A percentile compares a stretch with the other conserved stretches of the same genome.
Evolutionary conservation across 1,284 basidiomycete species (phyloP).

Genomic region (Apiotrichum porosum): DNA sequence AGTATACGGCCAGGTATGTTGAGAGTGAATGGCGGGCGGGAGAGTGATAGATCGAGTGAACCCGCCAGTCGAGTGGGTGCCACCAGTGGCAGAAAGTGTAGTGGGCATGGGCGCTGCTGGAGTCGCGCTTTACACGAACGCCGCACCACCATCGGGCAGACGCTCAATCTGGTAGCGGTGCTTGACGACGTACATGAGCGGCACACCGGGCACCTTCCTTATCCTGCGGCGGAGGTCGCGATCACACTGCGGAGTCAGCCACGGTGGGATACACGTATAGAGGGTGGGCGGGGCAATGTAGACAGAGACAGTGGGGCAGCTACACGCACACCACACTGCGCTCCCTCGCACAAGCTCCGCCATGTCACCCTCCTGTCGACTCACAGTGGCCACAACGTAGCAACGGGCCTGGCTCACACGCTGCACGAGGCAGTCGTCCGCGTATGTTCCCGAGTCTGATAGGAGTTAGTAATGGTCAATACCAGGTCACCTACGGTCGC

Average conservation of each 20-base stretch:
- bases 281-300: no score
- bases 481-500: constrained; percentile 56
- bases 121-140: constrained; percentile 24
- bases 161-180: constrained; percentile 87
- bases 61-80: no score
- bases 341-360: background rate
- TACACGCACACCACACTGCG: background rate
- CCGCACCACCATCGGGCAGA: constrained; percentile 61
- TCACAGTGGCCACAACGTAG: constrained; percentile 86
- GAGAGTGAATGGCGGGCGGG: no score
- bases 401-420: constrained; percentile 92
- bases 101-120: no score
- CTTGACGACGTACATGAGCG: constrained; percentile 91
- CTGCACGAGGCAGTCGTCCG: constrained; percentile 96
- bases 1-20: no score
- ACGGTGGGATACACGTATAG: background rate
- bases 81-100: no score
- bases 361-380: constrained; percentile 10
- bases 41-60: no score
- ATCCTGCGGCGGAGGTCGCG: constrained; percentile 86
- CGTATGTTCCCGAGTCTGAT: constrained; percentile 94
- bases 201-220: constrained; percentile 88
- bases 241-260: constrained; percentile 61
- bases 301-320: no score
- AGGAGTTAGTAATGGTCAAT: constrained; percentile 18